Conservation (phyloP, 2,329 filamentous ascomycete genomes). For the Rugonectria rugulosa region DNA sequence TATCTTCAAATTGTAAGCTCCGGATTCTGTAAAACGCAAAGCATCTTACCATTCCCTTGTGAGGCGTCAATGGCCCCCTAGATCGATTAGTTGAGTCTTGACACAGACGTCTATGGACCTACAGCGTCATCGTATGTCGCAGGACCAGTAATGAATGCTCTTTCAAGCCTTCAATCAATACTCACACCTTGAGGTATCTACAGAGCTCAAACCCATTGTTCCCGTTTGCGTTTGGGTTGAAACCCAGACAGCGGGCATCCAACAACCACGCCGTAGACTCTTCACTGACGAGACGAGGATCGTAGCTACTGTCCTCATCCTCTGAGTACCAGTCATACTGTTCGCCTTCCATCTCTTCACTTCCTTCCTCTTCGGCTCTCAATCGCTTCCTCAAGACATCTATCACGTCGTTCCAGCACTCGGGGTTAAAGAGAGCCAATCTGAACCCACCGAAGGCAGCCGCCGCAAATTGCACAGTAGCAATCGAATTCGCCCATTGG, state of each 20-base stretch:
- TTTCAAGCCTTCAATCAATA: neutral
- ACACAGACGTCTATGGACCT: neutral
- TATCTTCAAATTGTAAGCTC: neutral
- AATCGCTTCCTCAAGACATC: neutral
- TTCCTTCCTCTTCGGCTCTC: neutral
- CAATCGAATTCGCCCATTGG: slow-evolving; percentile 15
- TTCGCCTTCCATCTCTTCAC: neutral
- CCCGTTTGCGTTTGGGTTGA: slow-evolving; percentile 2
- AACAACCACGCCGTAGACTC: slow-evolving; percentile 4
- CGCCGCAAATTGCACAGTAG: slow-evolving; percentile 23
- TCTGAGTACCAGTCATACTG: slow-evolving; percentile 10
- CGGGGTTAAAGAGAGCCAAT: slow-evolving; percentile 1
- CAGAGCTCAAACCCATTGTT: neutral
- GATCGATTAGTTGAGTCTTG: neutral
- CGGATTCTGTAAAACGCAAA: neutral
- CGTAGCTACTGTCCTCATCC: slow-evolving; percentile 12
- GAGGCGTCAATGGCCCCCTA: neutral
- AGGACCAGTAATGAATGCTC: slow-evolving; percentile 6
- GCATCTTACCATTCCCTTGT: neutral
- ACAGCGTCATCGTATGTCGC: neutral
- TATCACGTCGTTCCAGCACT: slow-evolving; percentile 3
- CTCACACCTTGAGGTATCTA: too few species aligned
- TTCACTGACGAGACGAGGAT: slow-evolving; percentile 10
- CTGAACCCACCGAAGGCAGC: neutral
- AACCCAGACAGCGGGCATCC: slow-evolving; percentile 4